phyloP scores from a whole-genome alignment of 2,329 filamentous ascomycete species.

The Aspergillus fumigatiaffinis region DNA sequence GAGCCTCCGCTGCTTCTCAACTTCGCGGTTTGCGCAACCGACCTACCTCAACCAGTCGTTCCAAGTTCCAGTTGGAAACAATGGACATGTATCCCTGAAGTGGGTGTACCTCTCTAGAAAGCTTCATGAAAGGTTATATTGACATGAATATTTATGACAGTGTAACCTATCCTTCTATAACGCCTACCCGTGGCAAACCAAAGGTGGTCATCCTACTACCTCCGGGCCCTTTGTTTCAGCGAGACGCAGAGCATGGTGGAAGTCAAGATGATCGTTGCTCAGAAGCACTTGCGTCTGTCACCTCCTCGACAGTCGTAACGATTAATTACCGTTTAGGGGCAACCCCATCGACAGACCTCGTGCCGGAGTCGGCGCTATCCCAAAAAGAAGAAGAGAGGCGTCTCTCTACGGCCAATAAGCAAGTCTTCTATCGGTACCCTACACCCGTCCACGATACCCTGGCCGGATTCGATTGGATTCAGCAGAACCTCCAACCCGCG shows the following conservation, averaged over 20 bases:
- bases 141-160: conserved; percentile 7
- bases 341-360: not conserved
- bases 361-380: not conserved
- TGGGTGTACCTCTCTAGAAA: conserved; percentile 7
- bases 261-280: not conserved
- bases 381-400: not conserved
- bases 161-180: conserved; percentile 15
- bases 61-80: conserved; percentile 25
- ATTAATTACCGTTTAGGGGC: conserved; percentile 39
- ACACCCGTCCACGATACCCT: conserved; percentile 39
- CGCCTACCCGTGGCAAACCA: conserved; percentile 4
- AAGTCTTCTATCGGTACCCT: conserved; percentile 27
- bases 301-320: conserved; percentile 35
- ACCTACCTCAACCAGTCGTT: not conserved
- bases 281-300: conserved; percentile 25
- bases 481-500: conserved; percentile 25
- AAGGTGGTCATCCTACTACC: conserved; percentile 38
- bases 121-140: not conserved
- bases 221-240: conserved; percentile 30
- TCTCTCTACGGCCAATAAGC: not conserved
- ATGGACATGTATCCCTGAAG: conserved; percentile 26
- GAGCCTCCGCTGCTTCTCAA: not conserved
- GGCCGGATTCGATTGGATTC: conserved; percentile 38
- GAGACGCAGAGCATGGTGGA: not conserved
- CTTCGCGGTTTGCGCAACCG: not conserved